Evolutionary conservation across 768 basidiomycete species (phyloP), one percentile per base, ranked within the genome.

Genomic region (Mycena rebaudengoi): DNA sequence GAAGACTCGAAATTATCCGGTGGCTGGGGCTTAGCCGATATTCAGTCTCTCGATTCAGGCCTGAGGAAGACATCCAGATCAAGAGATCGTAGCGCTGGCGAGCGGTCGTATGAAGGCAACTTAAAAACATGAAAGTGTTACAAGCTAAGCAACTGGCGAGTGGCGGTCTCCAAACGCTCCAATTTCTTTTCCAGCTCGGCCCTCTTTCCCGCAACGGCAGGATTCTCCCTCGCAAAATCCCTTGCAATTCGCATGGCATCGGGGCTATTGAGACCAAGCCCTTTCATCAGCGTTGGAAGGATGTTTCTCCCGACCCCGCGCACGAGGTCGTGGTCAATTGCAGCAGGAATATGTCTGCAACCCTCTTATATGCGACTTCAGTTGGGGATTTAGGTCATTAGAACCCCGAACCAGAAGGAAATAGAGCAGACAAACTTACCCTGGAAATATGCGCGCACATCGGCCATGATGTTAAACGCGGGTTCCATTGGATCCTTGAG

Each of bases 381-480:
- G 8, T 20, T 35, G 39, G 45, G 14, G n/a, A 28, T 23, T 61
- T 25, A 39, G 16, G 33, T 40, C 44, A 51, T 18, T 41, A 51
- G 44, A 57, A 64, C 46, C 65, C n/a, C n/a, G n/a, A 26, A 29
- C 28, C 29, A 23, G 48, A 16, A 45, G 26, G 23, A 28, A 32
- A n/a, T 39, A 28, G 33, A 18, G n/a, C 59, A 68, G 8, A n/a
- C n/a, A n/a, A n/a, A n/a, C n/a, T n/a, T 68, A 90, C 91, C 91
- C 81, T 91, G 88, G 73, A 91, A 92, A 66, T 92, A 91, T 0
- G 88, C 90, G 5, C 89, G 80, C 1, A 91, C 88, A 57, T 87
- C 83, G 0, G 89, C 88, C 89, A 92, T 91, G 68, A 92, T 89
- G 4, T 74, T 67, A 18, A 92, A 66, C 0, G 87, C 87, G 0